Base-by-base conservation (phyloP, 1,139 yeast genomes). In the Taphrina pruni region DNA sequence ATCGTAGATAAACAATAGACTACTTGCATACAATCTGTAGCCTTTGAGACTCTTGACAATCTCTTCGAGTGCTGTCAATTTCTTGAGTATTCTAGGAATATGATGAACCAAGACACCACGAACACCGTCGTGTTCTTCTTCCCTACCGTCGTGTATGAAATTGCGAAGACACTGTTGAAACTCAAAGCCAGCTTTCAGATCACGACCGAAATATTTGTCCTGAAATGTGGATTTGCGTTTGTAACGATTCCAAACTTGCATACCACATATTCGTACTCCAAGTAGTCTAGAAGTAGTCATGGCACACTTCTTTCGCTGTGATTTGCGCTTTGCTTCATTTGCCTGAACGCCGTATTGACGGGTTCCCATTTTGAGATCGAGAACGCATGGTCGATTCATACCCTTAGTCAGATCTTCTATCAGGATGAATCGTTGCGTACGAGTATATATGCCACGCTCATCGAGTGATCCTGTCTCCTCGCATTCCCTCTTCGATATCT, bases 261-360 rank as follows among this genome's bases (percentile, higher is more conserved):
- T 86, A 6, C 99, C 99, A 80, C 99, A 95, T 26, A 95, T 86
- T 69, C 99, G 83, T 0, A 92, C 97, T 1, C 99, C 99, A 48
- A 94, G 82, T 72, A 82, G 81, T 65, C 92, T 82, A 7, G 96
- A 88, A 0, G 99, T 93, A 0, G 98, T 94, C 69, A 82, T 79
- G 6, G 84, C 80, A 78, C 99, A 95, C 78, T 95, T 95, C 71
- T 83, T 83, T 52, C 92, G 81, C 78, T 95, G 99, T 0, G 97
- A 90, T 69, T 80, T 78, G 76, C 88, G 90, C 78, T 95, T 95
- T 69, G 86, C 81, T 14, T 80, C 78, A 9, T 83, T 83, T 0
- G 98, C 98, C 74, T 91, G 97, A 17, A 93, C 88, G n/a, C 99
- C 99, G 75, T 94, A 94, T 78, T 95, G 99, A 69, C 99, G 83